Evolutionary conservation across 345 rosid species (phyloP), one percentile per base, ranked within the genome.

Genomic region (Moringa oleifera): DNA sequence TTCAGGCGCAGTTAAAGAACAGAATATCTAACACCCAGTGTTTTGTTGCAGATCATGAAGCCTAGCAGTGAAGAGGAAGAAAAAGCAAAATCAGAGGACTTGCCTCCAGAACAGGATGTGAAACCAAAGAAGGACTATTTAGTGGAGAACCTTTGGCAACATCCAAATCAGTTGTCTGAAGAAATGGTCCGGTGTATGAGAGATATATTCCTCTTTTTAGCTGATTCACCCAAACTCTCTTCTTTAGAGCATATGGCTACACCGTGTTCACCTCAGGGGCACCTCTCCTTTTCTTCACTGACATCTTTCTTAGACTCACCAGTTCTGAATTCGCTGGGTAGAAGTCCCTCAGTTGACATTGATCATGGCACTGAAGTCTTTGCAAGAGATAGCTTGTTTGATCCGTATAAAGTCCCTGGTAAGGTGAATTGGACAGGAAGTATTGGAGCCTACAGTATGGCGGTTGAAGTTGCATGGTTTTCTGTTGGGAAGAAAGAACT

Each of bases 151-250:
- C 77, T 83, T 46, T 80, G 79, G 80, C 71, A 62, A 54, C 68
- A 76, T 49, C 91, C 91, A 31, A 76, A 83, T 69, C 73, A 31
- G 64, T 75, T 86, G 46, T 86, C 85, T 0, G 86, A 86, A 73
- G 80, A 83, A 78, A 86, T 86, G 91, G 69, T 86, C 56, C 37
- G 59, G 61, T 84, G 85, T 76, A 86, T 83, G 89, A 81, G 78
- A 79, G 81, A 83, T 65, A 86, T 81, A 56, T 86, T 79, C 65
- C 54, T 81, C 67, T 81, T 74, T 65, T 73, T 83, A 58, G 80
- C 89, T 53, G 80, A 77, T 73, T 76, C 87, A 19, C 76, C 83
- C 19, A 72, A 71, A 68, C 63, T 63, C 49, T 57, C 77, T 55
- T 79, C 78, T 47, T 66, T 76, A 5, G 71, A 72, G 62, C 25